Evolutionary conservation across 805 yeast species (phyloP).

Genomic region (Clavispora santaluciae): DNA sequence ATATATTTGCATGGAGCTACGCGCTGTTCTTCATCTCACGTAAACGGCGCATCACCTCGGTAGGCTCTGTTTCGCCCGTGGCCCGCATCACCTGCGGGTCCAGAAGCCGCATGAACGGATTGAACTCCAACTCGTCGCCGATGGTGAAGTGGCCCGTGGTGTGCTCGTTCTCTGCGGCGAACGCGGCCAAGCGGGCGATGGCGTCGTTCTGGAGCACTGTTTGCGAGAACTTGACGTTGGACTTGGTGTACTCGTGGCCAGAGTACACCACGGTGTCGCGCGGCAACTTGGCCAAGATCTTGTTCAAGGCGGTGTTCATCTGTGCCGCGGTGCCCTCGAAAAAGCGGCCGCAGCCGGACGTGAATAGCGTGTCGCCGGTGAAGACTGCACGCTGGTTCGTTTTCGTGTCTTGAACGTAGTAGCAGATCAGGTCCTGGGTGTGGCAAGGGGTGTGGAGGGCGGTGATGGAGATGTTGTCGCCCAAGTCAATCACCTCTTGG

Average conservation of each 20-base stretch:
- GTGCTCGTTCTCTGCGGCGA: slow-evolving; percentile 49
- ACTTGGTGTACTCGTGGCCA: slow-evolving; percentile 92
- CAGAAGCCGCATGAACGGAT: slow-evolving; percentile 81
- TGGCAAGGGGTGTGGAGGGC: slow-evolving; percentile 97
- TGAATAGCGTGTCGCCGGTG: slow-evolving; percentile 94
- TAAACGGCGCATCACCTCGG: slow-evolving; percentile 64
- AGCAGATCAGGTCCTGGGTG: slow-evolving; percentile 94
- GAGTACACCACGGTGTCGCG: slow-evolving; percentile 73
- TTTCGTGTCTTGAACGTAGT: slow-evolving; percentile 59
- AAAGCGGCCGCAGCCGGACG: slow-evolving; percentile 94
- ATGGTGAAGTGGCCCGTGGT: slow-evolving; percentile 88
- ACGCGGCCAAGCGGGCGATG: slow-evolving; percentile 50
- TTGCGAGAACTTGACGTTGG: slow-evolving; percentile 75
- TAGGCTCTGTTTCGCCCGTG: slow-evolving; percentile 47
- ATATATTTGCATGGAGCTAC: slow-evolving; percentile 6
- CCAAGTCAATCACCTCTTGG: slow-evolving; percentile 56
- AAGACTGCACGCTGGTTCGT: slow-evolving; percentile 72
- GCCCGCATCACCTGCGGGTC: slow-evolving; percentile 60
- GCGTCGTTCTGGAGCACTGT: slow-evolving; percentile 54
- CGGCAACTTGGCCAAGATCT: slow-evolving; percentile 57
- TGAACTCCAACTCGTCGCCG: slow-evolving; percentile 72
- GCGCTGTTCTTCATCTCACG: slow-evolving; percentile 70
- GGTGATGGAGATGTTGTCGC: slow-evolving; percentile 57
- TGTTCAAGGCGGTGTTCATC: slow-evolving; percentile 69
- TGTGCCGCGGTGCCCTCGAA: slow-evolving; percentile 85